Evolutionary conservation across 1,139 yeast genomes (phyloP), one percentile per base, ranked within the genome.

Genomic region (Chernovozyma aurita): DNA sequence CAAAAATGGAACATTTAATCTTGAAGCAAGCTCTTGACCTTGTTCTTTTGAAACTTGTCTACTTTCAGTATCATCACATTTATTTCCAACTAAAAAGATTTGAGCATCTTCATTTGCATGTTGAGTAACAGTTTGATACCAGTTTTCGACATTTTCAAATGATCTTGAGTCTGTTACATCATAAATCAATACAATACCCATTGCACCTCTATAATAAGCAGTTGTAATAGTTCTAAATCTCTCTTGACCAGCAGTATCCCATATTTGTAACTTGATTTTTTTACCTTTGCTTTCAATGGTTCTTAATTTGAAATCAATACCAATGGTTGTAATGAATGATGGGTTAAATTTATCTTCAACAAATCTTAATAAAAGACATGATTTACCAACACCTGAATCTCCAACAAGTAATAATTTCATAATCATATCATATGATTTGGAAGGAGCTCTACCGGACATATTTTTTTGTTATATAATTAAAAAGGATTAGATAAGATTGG

Each of bases 211-310:
- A 68, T 94, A 92, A 65, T 94, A 92, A 8, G 98, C 97, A 16
- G 97, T 88, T 34, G 98, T 92, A 62, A 92, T 92, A 37, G 98
- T 92, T 70, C 97, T 80, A 73, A 92, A 92, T 52, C 98, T 76
- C 63, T 92, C 98, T 66, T 92, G 98, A 20, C 98, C 98, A 5
- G 98, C 98, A 28, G 98, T 92, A 61, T 92, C 98, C 98, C 98
- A 92, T 30, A 92, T 88, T 63, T 92, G 98, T 55, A 92, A 76
- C 66, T 92, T 92, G 63, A 94, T 85, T 50, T 84, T 82, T 63
- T 86, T 85, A 41, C 95, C 95, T 48, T 90, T 92, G 50, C 92
- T 76, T 52, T 90, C 97, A 48, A 90, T 88, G 29, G 97, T 90
- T 63, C 97, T 84, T 60, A 94, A 90, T 69, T 94, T 92, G 74